Evolutionary conservation across 768 basidiomycete species (phyloP).

Genomic region (Mrakia gelida): DNA sequence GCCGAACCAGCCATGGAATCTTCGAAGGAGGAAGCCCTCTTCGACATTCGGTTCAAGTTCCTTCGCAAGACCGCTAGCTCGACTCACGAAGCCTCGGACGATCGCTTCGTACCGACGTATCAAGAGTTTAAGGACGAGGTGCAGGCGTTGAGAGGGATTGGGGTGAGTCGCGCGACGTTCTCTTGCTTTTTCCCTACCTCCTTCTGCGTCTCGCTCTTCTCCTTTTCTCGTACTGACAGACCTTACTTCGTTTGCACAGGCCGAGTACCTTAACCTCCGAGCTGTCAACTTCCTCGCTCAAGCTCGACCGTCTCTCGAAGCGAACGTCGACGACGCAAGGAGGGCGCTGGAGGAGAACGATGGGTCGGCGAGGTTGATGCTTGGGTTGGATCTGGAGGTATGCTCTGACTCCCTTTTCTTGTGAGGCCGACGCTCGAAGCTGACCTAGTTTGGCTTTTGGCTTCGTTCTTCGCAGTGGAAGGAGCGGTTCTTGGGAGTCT

Average conservation of each 20-base stretch:
- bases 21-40: neutral
- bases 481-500: neutral
- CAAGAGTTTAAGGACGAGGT: neutral
- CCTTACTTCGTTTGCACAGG: neutral
- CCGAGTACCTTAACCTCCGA: neutral
- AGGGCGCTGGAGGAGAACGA: neutral
- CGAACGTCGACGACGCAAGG: neutral
- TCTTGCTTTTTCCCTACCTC: neutral
- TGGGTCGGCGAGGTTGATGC: neutral
- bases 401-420: neutral
- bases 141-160: neutral
- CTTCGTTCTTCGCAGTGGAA: neutral
- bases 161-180: neutral
- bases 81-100: neutral
- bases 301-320: neutral
- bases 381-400: neutral
- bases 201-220: neutral
- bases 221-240: neutral
- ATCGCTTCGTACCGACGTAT: conserved; percentile 9
- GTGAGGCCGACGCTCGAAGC: neutral
- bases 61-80: neutral
- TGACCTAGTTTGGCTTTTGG: neutral
- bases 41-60: conserved; percentile 5
- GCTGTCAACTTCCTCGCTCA: neutral
- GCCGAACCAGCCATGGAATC: neutral